Evolutionary conservation across 2,329 filamentous ascomycete species (phyloP).

Genomic region (Fragosphaeria purpurea): DNA sequence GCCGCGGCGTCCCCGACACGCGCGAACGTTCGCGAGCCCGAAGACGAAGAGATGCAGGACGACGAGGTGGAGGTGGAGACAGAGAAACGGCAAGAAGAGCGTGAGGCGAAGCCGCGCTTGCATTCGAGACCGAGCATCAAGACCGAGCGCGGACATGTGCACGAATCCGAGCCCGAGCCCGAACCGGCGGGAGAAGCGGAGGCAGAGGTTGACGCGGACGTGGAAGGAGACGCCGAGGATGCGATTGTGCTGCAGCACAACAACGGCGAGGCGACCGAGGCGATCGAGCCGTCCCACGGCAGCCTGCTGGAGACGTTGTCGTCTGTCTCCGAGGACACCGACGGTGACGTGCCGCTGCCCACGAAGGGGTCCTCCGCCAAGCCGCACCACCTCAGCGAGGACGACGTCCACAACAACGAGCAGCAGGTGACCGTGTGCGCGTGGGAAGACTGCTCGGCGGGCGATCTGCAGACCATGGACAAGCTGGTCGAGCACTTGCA

Average conservation of each 20-base stretch:
- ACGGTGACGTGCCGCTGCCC: slow-evolving; percentile 59
- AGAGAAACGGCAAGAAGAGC: not conserved
- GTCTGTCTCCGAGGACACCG: slow-evolving; percentile 83
- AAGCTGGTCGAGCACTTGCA: slow-evolving; percentile 75
- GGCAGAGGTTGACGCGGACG: not conserved
- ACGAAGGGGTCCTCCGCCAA: not conserved
- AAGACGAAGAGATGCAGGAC: slow-evolving; percentile 6
- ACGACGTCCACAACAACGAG: slow-evolving; percentile 65
- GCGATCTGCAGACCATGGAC: slow-evolving; percentile 72
- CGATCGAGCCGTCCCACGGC: slow-evolving; percentile 23
- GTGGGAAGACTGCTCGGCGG: slow-evolving; percentile 65
- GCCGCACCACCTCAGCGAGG: slow-evolving; percentile 48
- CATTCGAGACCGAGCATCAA: not conserved
- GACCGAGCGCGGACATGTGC: not conserved
- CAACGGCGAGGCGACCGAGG: slow-evolving; percentile 26
- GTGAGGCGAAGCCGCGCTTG: not conserved
- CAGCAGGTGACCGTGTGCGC: slow-evolving; percentile 70
- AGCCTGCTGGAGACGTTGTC: slow-evolving; percentile 49
- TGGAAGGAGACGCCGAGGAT: not conserved
- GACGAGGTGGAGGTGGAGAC: not conserved
- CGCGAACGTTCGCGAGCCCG: slow-evolving; percentile 10
- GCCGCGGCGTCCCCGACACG: slow-evolving; percentile 35
- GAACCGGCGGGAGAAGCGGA: slow-evolving; percentile 20
- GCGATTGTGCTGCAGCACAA: not conserved
- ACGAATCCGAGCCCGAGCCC: slow-evolving; percentile 1